A percentile compares a stretch with the other conserved stretches of the same genome.
These are phyloP conservation scores for Tephrocybe sp. DNA, from an alignment of 768 basidiomycete genomes.

Conservation along the genomic window DNA sequence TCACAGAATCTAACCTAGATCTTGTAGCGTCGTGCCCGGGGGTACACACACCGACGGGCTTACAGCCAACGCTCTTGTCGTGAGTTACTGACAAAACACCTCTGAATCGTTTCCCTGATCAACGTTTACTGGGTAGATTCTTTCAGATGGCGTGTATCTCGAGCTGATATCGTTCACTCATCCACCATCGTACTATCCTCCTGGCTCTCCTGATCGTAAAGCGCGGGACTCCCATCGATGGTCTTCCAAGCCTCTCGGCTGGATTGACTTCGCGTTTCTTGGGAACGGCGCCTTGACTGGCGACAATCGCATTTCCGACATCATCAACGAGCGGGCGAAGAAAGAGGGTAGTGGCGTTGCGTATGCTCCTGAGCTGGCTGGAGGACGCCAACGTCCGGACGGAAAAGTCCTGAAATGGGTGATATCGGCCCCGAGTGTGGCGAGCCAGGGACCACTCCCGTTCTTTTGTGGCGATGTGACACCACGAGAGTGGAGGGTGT, in stretches of 20 bases:
- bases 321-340: conserved; percentile 54
- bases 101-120: not conserved
- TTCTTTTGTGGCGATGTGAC: conserved; percentile 80
- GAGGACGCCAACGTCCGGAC: conserved; percentile 58
- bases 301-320: conserved; percentile 39
- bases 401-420: conserved; percentile 60
- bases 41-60: conserved; percentile 65
- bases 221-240: conserved; percentile 50
- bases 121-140: conserved; percentile 40
- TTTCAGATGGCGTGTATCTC: conserved; percentile 61
- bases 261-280: conserved; percentile 68
- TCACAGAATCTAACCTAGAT: not conserved
- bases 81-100: conserved; percentile 30
- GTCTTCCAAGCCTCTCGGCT: conserved; percentile 55
- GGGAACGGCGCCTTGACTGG: conserved; percentile 43
- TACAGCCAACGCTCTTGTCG: conserved; percentile 66
- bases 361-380: conserved; percentile 46
- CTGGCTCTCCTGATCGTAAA: conserved; percentile 41
- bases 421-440: conserved; percentile 39
- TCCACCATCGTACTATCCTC: conserved; percentile 52
- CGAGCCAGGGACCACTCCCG: conserved; percentile 41
- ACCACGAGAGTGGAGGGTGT: conserved; percentile 55
- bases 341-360: conserved; percentile 34
- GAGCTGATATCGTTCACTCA: conserved; percentile 71
- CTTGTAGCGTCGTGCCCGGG: conserved; percentile 60